Evolutionary conservation across 306 rosid genomes (phyloP).

Genomic region (Arachis hypogaea): DNA sequence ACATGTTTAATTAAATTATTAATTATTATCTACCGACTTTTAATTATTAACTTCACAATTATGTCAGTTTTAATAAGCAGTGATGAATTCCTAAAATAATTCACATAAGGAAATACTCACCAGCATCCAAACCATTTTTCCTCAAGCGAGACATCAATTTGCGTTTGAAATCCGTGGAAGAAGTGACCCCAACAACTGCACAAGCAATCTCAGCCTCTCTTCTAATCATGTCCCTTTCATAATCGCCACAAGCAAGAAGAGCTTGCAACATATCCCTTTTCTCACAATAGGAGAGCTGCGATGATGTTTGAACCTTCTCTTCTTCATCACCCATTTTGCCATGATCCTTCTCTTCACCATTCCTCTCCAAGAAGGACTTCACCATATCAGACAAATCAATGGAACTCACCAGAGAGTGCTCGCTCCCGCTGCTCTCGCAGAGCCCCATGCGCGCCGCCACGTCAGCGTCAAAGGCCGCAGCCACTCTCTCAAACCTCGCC

Average conservation of each 20-base stretch:
- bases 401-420: conserved; percentile 68
- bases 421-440: conserved; percentile 88
- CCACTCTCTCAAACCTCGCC: conserved; percentile 63
- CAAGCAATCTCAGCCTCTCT: conserved; percentile 50
- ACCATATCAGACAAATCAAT: conserved; percentile 72
- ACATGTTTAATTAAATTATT: too few relatives aligned
- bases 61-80: too few relatives aligned
- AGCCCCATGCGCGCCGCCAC: conserved; percentile 52
- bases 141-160: conserved; percentile 66
- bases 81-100: too few relatives aligned
- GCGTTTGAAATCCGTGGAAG: conserved; percentile 59
- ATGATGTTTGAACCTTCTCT: conserved; percentile 24
- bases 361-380: conserved; percentile 69
- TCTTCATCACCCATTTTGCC: neutral
- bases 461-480: conserved; percentile 68
- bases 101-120: conserved; percentile 43
- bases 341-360: conserved; percentile 1
- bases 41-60: too few relatives aligned
- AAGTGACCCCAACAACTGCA: conserved; percentile 33
- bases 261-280: conserved; percentile 42
- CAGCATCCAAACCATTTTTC: conserved; percentile 78
- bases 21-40: too few relatives aligned
- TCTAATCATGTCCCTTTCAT: conserved; percentile 44
- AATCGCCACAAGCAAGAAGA: conserved; percentile 41
- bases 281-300: conserved; percentile 48